phyloP scores from a whole-genome alignment of 2,329 filamentous ascomycete species.

The Venturia pyrina region DNA sequence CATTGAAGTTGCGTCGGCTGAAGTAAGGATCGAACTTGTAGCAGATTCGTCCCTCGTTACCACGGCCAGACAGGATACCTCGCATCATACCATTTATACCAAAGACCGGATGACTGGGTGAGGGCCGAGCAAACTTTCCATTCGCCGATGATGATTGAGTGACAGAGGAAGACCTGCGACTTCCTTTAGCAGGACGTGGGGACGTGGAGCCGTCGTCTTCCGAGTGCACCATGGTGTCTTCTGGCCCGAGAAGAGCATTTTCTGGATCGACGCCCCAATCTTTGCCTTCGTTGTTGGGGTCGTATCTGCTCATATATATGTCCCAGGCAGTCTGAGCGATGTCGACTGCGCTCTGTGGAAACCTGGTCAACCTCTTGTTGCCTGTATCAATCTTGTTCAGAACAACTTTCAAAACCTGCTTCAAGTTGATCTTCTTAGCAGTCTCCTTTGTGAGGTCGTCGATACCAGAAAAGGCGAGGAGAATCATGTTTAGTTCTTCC shows the following conservation, averaged over 20 bases:
- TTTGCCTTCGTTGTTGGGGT: background rate
- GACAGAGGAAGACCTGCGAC: background rate
- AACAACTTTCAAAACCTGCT: background rate
- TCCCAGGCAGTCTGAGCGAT: background rate
- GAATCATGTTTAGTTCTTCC: background rate
- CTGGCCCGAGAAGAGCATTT: background rate
- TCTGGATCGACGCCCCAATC: slow-evolving; percentile 4
- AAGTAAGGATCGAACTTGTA: background rate
- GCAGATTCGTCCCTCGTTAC: background rate
- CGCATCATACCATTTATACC: slow-evolving; percentile 3
- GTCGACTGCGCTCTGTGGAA: background rate
- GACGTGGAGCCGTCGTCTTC: background rate
- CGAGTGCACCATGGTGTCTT: background rate
- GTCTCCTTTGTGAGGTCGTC: background rate
- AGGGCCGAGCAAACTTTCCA: background rate
- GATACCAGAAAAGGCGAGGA: background rate
- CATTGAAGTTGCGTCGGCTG: background rate
- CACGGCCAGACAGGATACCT: background rate
- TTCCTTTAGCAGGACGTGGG: background rate
- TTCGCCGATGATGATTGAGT: background rate
- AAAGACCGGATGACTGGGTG: slow-evolving; percentile 2
- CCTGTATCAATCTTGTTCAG: background rate
- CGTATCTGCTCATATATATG: background rate
- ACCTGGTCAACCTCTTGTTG: background rate
- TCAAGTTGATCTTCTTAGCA: background rate